Evolutionary conservation across 148 eudicot genomes (phyloP), one percentile per base, ranked within the genome.

Genomic region (Fagopyrum homotropicum): DNA sequence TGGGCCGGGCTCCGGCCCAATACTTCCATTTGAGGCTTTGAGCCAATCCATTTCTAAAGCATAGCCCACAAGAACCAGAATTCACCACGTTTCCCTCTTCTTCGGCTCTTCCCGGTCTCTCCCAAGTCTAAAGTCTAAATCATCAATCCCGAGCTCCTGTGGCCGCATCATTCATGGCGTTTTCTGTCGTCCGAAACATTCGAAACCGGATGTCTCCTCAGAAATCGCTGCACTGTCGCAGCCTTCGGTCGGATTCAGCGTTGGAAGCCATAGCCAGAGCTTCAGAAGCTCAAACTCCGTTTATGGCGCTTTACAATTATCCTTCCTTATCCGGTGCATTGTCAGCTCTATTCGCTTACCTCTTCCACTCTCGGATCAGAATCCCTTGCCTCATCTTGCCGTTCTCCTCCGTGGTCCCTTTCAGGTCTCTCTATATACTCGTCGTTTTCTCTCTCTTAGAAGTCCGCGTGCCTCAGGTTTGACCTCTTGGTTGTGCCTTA

Each of bases 281-380:
- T 71, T 78, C 90, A 48, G 80, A 80, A 60, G 75, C 80, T 0
- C 81, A 78, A 57, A 84, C 88, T 12, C 86, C 86, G 71, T 81
- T 79, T 82, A 6, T 94, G 9, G 97, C 82, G 15, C 77, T 94
- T 2, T 94, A 94, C 89, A 89, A 91, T 46, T 91, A 94, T 77
- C 93, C 98, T 6, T 90, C 98, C 0, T 85, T 94, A 49, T 91
- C 98, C 63, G 98, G 96, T 73, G 97, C 92, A 7, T 88, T 82
- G 61, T 90, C 96, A 0, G 98, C 98, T 29, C 91, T 94, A 29
- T 91, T 91, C 66, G 86, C 91, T 64, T 85, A 84, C 77, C 78
- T 91, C 70, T 89, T 85, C 80, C 97, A 93, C 86, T 85, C 87
- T 61, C 85, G 54, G 10, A 85, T 90, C 57, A 76, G 77, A 7